Percentiles rank a stretch among this genome's conserved stretches.
phyloP scores from a whole-genome alignment of 257 asterid species.

The Schizonepeta tenuifolia region DNA sequence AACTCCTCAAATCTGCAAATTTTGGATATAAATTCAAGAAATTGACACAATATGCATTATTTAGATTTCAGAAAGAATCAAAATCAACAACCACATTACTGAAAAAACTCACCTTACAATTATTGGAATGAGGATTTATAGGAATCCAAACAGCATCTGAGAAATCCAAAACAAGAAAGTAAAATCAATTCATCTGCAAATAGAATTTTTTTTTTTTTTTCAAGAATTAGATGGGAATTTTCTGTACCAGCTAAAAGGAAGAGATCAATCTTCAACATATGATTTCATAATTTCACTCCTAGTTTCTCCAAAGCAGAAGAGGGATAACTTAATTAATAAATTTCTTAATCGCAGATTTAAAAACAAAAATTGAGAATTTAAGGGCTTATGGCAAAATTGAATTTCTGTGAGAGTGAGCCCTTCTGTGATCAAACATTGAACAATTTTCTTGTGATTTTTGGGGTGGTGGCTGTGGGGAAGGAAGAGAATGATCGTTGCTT shows the following conservation, averaged over 20 bases:
- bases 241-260: slow-evolving; percentile 34
- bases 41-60: slow-evolving; percentile 19
- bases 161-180: slow-evolving; percentile 26
- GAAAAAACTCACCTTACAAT: slow-evolving; percentile 35
- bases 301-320: slow-evolving; percentile 17
- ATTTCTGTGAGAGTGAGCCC: slow-evolving; percentile 16
- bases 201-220: neutral
- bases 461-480: slow-evolving; percentile 15
- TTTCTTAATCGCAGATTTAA: slow-evolving; percentile 1
- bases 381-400: slow-evolving; percentile 5
- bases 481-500: slow-evolving; percentile 26
- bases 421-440: slow-evolving; percentile 12
- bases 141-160: slow-evolving; percentile 37
- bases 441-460: slow-evolving; percentile 10
- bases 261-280: slow-evolving; percentile 24
- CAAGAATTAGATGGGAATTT: neutral
- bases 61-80: slow-evolving; percentile 33
- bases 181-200: slow-evolving; percentile 1
- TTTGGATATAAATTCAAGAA: slow-evolving; percentile 34
- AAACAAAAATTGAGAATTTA: neutral
- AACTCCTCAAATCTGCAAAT: slow-evolving; percentile 43
- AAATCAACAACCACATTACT: slow-evolving; percentile 20
- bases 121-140: slow-evolving; percentile 23
- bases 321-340: slow-evolving; percentile 4
- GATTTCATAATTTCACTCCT: slow-evolving; percentile 28